Evolutionary conservation across 2,329 filamentous ascomycete genomes (phyloP), one percentile per base, ranked within the genome.

Genomic region (Neurospora crassa): DNA sequence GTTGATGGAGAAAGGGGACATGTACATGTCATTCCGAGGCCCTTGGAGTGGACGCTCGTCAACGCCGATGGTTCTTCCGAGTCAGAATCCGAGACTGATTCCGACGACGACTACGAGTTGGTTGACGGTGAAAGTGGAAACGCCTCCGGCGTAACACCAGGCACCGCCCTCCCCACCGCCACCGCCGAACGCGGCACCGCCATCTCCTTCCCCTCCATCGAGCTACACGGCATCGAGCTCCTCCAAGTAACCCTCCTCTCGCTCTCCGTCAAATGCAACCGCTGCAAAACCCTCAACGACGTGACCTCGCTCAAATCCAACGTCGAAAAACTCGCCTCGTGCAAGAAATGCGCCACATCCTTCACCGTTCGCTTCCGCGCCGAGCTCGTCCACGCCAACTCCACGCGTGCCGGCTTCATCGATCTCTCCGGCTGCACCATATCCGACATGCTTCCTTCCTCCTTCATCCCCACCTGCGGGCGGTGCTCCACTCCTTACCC

Each of bases 401-500:
- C 91, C 4, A 85, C 87, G n/a, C 85, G 92, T 71, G 92, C 92
- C 14, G 93, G 93, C 5, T 94, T 94, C 78, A 80, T 96, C 71
- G 92, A 96, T 78, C 81, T 93, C 11, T 87, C 90, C 37, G 92
- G 91, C 18, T 94, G 92, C 80, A 90, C 88, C 6, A 86, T 92
- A 10, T 85, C 89, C 67, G 93, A 96, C 78, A 87, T 96, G 84
- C 86, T 96, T 12, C 40, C 37, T 70, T 94, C 91, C 80, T 90
- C 89, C 53, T 95, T 96, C 81, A 82, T 92, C 40, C 93, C 93
- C 18, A 94, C 91, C 0, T 96, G 93, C 79, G 86, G 87, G 1
- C 85, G 87, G 76, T 96, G 93, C 81, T 96, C 92, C 40, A 91
- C 89, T 0, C 77, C 88, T 1, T 88, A 89, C 73, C 86, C 87